Conservation (phyloP, 2,329 filamentous ascomycete species). For the Fusarium sp. region DNA sequence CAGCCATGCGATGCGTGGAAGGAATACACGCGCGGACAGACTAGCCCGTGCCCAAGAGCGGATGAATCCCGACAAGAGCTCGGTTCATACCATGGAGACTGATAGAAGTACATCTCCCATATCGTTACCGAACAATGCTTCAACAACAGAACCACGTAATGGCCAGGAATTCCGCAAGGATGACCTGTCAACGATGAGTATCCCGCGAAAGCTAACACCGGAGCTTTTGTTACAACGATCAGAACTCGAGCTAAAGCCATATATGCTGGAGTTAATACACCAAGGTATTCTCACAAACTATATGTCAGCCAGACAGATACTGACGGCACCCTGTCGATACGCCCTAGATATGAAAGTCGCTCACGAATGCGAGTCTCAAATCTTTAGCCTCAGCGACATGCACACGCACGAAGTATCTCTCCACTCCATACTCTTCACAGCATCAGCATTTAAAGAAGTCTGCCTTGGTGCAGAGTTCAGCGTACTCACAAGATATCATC, state of each 20-base stretch:
- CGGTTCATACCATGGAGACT: accelerated
- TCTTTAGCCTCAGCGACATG: neutral
- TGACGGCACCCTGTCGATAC: neutral
- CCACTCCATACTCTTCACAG: neutral
- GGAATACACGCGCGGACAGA: neutral
- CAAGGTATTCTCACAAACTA: neutral
- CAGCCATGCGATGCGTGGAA: neutral
- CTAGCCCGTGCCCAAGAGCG: neutral
- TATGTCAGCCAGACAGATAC: accelerated
- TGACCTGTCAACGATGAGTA: neutral
- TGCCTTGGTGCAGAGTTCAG: neutral
- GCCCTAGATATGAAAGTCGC: neutral
- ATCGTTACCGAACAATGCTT: accelerated
- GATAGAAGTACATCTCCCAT: accelerated
- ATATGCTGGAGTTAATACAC: neutral
- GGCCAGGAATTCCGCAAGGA: accelerated
- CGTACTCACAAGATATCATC: neutral
- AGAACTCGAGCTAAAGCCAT: neutral
- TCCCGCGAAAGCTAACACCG: neutral
- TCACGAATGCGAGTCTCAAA: neutral
- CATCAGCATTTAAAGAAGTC: neutral
- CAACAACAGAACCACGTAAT: accelerated
- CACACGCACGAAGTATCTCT: neutral
- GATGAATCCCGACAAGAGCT: accelerated
- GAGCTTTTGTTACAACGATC: neutral